These are phyloP conservation scores for Rhizophlyctis rosea DNA, from an alignment of 192 early-diverging fungal species.

Conservation along the genomic window DNA sequence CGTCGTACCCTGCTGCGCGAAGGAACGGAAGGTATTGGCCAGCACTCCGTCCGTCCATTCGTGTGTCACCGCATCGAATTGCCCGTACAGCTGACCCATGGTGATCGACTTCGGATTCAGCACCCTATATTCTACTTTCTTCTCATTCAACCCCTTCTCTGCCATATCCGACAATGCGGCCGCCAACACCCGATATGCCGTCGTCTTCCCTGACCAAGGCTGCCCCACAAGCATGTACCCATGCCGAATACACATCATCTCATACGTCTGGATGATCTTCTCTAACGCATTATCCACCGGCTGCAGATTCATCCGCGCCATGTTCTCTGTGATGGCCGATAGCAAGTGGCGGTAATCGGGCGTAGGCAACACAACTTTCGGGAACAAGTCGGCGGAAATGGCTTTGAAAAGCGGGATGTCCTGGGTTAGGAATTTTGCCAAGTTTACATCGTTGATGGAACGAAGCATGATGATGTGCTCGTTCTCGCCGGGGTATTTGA, in stretches of 20 bases:
- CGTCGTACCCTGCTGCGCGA: slow-evolving; percentile 43
- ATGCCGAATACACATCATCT: slow-evolving; percentile 65
- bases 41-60: slow-evolving; percentile 64
- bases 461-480: slow-evolving; percentile 62
- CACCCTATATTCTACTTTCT: slow-evolving; percentile 50
- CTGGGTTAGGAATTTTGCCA: slow-evolving; percentile 59
- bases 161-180: slow-evolving; percentile 49
- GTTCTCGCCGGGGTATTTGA: slow-evolving; percentile 53
- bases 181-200: slow-evolving; percentile 53
- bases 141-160: slow-evolving; percentile 47
- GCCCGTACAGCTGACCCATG: slow-evolving; percentile 63
- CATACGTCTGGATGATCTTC: slow-evolving; percentile 62
- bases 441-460: slow-evolving; percentile 59
- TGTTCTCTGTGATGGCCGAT: slow-evolving; percentile 40
- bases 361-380: slow-evolving; percentile 52
- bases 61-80: slow-evolving; percentile 57
- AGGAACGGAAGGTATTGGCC: slow-evolving; percentile 52
- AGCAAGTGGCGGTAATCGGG: slow-evolving; percentile 56
- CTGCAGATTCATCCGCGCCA: slow-evolving; percentile 54
- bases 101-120: slow-evolving; percentile 64
- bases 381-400: slow-evolving; percentile 60
- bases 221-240: slow-evolving; percentile 62
- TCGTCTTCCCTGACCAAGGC: slow-evolving; percentile 61
- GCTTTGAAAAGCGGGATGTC: slow-evolving; percentile 60
- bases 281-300: slow-evolving; percentile 47